Evolutionary conservation across 2,329 filamentous ascomycete genomes (phyloP).

Genomic region (Phyllosticta capitalensis): DNA sequence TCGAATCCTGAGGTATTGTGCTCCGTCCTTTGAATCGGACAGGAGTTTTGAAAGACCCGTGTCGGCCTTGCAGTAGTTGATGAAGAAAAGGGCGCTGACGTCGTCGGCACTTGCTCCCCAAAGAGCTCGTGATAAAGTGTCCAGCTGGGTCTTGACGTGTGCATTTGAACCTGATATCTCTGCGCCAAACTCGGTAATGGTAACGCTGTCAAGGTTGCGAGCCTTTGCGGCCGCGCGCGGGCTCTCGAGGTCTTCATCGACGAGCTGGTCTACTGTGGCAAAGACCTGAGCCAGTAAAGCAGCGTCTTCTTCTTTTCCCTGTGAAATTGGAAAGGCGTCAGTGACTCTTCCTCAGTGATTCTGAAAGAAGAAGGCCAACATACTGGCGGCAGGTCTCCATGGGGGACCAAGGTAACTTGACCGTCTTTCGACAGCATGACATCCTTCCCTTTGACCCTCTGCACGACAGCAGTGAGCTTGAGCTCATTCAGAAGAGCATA

Average conservation of each 20-base stretch:
- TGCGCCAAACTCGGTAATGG: not conserved
- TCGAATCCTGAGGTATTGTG: not conserved
- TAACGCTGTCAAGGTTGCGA: conserved; percentile 1
- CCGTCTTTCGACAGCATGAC: conserved; percentile 28
- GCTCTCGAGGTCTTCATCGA: not conserved
- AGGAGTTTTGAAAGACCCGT: conserved; percentile 1
- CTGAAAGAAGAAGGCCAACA: not conserved
- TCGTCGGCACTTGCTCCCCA: not conserved
- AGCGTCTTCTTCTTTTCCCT: not conserved
- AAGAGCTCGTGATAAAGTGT: not conserved
- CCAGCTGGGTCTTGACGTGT: not conserved
- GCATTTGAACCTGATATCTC: not conserved
- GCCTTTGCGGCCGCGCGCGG: not conserved
- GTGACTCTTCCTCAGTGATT: too few species aligned
- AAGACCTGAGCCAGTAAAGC: not conserved
- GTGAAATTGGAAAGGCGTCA: not conserved
- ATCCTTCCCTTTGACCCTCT: conserved; percentile 38
- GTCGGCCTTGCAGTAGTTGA: not conserved
- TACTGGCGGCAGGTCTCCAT: not conserved
- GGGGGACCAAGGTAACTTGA: not conserved
- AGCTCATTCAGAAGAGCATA: conserved; percentile 33
- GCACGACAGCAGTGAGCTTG: conserved; percentile 37
- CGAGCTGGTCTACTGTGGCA: not conserved
- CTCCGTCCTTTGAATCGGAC: conserved; percentile 1
- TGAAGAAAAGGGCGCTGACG: conserved; percentile 7